These are phyloP conservation scores for Russula lepida DNA, from an alignment of 768 basidiomycete genomes.

Conservation along the genomic window DNA sequence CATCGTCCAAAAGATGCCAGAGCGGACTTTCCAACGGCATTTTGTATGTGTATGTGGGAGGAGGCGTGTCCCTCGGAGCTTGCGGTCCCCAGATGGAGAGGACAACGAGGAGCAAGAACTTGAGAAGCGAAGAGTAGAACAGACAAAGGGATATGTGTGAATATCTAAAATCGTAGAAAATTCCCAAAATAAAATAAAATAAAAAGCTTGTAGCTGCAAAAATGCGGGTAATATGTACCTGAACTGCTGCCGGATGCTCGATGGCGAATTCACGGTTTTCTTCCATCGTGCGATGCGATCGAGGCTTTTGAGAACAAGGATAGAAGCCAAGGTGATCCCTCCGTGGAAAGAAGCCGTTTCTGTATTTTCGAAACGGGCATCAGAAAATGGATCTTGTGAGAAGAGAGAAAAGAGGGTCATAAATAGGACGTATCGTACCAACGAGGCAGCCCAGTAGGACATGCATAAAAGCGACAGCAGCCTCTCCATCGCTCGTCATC, in stretches of 20 bases:
- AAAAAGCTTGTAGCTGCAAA: background rate
- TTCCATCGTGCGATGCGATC: conserved; percentile 30
- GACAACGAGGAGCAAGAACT: conserved; percentile 74
- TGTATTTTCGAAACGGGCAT: conserved; percentile 24
- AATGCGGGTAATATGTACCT: background rate
- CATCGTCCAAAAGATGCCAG: conserved; percentile 58
- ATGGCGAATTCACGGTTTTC: conserved; percentile 8
- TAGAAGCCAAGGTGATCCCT: conserved; percentile 54
- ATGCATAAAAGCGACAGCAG: conserved; percentile 44
- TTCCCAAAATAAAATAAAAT: background rate
- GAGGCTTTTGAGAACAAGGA: conserved; percentile 38
- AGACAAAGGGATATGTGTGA: conserved; percentile 72
- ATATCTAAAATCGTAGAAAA: conserved; percentile 34
- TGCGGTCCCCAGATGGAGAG: conserved; percentile 72
- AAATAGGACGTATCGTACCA: conserved; percentile 41
- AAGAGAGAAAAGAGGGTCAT: background rate
- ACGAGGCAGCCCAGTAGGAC: conserved; percentile 59
- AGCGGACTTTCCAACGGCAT: conserved; percentile 29
- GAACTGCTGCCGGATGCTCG: conserved; percentile 16
- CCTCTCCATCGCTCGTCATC: conserved; percentile 44
- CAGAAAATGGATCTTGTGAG: background rate
- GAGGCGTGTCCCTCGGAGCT: conserved; percentile 16
- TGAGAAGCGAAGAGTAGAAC: conserved; percentile 77
- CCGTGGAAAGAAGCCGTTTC: conserved; percentile 71
- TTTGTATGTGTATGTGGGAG: conserved; percentile 23